A percentile compares a stretch with the other conserved stretches of the same genome.
Evolutionary conservation across 805 yeast genomes (phyloP).

Genomic region (Suhomyces xylopsoci): DNA sequence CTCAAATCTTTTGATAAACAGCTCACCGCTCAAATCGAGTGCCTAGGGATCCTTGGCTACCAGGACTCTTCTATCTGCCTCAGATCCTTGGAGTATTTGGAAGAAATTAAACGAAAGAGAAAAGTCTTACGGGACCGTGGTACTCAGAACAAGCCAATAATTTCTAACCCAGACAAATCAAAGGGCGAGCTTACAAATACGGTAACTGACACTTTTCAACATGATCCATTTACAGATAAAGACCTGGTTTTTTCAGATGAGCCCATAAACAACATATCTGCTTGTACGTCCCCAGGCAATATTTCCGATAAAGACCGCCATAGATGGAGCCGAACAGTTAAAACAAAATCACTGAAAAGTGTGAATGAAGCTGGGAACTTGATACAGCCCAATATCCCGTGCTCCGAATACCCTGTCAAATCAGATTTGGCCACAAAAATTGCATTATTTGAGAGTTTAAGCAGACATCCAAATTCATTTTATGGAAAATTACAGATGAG

Average conservation of each 20-base stretch:
- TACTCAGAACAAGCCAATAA: neutral
- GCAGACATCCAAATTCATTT: no score
- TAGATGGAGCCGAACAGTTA: no score
- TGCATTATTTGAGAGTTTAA: no score
- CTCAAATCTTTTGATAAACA: neutral
- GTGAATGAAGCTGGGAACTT: no score
- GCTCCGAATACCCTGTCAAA: no score
- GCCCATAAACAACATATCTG: neutral
- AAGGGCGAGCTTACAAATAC: neutral
- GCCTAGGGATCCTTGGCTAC: neutral
- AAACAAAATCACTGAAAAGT: no score
- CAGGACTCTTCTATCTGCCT: neutral
- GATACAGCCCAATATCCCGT: no score
- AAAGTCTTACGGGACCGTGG: neutral
- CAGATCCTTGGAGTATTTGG: neutral
- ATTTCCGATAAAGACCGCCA: no score
- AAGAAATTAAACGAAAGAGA: neutral
- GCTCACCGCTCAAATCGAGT: neutral
- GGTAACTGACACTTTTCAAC: neutral
- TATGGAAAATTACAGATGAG: no score
- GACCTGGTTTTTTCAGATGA: neutral
- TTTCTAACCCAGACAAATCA: neutral
- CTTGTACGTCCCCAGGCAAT: neutral
- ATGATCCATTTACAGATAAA: neutral
- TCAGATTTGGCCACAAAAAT: no score